phyloP scores from a whole-genome alignment of 1,284 basidiomycete species.

The Sphagnurus paluster region DNA sequence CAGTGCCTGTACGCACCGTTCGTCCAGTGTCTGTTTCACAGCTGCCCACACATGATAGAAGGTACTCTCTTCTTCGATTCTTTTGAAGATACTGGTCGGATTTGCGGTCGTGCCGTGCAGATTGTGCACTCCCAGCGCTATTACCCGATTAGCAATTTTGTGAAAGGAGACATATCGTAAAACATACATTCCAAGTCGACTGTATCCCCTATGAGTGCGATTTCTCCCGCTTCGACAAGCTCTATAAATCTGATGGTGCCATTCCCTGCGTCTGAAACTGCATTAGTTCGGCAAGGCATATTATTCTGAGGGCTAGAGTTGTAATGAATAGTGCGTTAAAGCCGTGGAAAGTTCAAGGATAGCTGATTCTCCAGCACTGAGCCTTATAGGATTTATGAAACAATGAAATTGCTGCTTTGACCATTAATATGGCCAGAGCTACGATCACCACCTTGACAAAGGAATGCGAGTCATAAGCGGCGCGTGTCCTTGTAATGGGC shows the following conservation, averaged over 20 bases:
- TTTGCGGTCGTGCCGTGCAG: constrained; percentile 38
- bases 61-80: constrained; percentile 22
- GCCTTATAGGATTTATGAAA: constrained; percentile 3
- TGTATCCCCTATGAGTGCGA: constrained; percentile 26
- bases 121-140: constrained; percentile 39
- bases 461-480: background rate
- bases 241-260: constrained; percentile 9
- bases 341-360: background rate
- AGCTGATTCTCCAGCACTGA: background rate
- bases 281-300: background rate
- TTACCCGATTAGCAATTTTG: background rate
- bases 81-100: constrained; percentile 24
- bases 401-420: constrained; percentile 7
- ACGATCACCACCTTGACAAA: constrained; percentile 3
- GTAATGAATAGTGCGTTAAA: background rate
- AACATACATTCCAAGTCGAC: constrained; percentile 39
- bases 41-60: constrained; percentile 48
- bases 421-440: constrained; percentile 6
- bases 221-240: constrained; percentile 15
- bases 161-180: background rate
- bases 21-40: constrained; percentile 35
- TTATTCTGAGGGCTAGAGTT: background rate
- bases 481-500: background rate
- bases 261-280: background rate
- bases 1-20: constrained; percentile 25